Conservation (phyloP, 2,329 filamentous ascomycete genomes). For the Aspergillus novoparasiticus region DNA sequence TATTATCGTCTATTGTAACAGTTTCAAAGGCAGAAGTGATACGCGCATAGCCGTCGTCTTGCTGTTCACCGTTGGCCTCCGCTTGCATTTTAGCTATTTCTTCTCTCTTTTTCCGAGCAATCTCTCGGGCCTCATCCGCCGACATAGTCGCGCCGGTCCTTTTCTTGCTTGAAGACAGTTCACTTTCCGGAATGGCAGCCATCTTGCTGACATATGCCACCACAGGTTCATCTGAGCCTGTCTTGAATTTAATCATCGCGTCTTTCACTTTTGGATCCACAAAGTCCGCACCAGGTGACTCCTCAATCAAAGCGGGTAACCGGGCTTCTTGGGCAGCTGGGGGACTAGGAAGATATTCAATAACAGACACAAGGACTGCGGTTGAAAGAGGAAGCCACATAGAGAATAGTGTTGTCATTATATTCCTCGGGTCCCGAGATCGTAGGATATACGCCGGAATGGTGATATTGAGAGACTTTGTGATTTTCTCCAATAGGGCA, state of each 20-base stretch:
- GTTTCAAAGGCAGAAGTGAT: constrained; percentile 64
- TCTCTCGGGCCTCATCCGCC: constrained; percentile 84
- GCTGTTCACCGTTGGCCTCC: constrained; percentile 45
- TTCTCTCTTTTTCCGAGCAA: constrained; percentile 84
- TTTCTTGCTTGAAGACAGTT: constrained; percentile 80
- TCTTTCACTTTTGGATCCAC: constrained; percentile 70
- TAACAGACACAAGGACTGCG: constrained; percentile 87
- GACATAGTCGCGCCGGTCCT: constrained; percentile 71
- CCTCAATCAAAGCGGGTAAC: constrained; percentile 75
- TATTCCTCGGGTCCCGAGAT: constrained; percentile 78
- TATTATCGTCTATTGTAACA: constrained; percentile 58
- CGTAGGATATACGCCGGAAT: constrained; percentile 82
- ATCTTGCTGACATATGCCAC: constrained; percentile 98
- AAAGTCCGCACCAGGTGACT: constrained; percentile 73
- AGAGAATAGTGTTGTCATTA: constrained; percentile 84
- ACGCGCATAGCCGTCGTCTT: constrained; percentile 54
- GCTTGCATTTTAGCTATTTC: constrained; percentile 82
- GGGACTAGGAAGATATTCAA: constrained; percentile 89
- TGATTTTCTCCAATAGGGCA: constrained; percentile 85
- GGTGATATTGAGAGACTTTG: constrained; percentile 81
- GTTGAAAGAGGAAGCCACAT: constrained; percentile 92
- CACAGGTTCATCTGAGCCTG: constrained; percentile 70
- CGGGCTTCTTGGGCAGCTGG: constrained; percentile 75
- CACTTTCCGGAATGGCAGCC: constrained; percentile 91
- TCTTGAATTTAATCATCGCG: constrained; percentile 82